Percentiles rank a stretch among this genome's conserved stretches.
These are phyloP conservation scores for Aspergillus fischeri DNA, from an alignment of 2,329 filamentous ascomycete genomes.

Conservation along the genomic window DNA sequence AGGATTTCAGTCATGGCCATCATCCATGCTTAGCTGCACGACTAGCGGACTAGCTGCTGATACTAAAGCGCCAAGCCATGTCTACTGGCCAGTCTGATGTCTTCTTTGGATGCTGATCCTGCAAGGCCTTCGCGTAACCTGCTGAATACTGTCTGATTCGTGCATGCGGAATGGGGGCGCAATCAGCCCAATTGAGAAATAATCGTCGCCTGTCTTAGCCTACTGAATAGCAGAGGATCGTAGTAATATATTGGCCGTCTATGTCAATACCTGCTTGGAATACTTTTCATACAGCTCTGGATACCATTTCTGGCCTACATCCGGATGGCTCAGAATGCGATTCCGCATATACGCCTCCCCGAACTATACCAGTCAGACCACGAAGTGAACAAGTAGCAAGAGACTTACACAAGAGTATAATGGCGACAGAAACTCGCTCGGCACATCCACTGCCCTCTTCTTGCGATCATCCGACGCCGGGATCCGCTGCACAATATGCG, in stretches of 20 bases:
- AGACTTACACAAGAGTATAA: constrained; percentile 32
- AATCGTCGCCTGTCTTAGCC: background rate
- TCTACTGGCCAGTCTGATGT: background rate
- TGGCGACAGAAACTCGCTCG: constrained; percentile 35
- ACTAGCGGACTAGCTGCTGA: background rate
- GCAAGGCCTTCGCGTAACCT: too few species aligned
- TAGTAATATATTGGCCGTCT: background rate
- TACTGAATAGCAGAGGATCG: background rate
- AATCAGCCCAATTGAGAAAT: background rate
- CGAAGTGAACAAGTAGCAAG: accelerated
- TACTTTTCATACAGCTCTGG: constrained; percentile 29
- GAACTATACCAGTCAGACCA: constrained; percentile 21
- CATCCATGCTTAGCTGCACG: background rate
- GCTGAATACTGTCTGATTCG: background rate
- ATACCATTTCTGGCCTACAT: constrained; percentile 35
- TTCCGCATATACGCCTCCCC: constrained; percentile 35
- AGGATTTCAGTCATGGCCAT: background rate
- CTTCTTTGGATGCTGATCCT: background rate
- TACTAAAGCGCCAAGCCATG: background rate
- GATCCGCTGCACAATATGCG: constrained; percentile 28
- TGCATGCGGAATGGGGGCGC: background rate
- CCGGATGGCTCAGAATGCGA: constrained; percentile 34
- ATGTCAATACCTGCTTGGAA: constrained; percentile 19
- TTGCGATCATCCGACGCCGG: constrained; percentile 28
- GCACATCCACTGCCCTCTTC: constrained; percentile 32